Conservation (phyloP, 78 protist genomes). For the Dictyostelium brefeldianum region DNA sequence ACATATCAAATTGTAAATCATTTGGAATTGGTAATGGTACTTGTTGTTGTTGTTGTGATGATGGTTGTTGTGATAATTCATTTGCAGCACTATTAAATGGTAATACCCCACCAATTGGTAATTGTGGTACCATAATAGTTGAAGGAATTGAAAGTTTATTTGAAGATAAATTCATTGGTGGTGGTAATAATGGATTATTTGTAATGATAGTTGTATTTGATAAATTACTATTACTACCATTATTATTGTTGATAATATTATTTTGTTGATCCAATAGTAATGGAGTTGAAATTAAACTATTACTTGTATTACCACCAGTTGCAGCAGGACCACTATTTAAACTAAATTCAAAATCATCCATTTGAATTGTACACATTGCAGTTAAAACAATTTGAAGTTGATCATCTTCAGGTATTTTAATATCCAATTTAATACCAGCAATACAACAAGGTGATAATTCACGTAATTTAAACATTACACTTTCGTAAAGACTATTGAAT, state of each 20-base stretch:
- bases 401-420: slow-evolving; percentile 77
- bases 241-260: background rate
- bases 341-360: background rate
- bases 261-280: slow-evolving; percentile 9
- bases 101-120: background rate
- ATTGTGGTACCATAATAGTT: slow-evolving; percentile 27
- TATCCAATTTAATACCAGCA: slow-evolving; percentile 54
- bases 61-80: background rate
- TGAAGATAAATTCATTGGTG: slow-evolving; percentile 34
- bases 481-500: slow-evolving; percentile 67
- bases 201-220: background rate
- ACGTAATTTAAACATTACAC: slow-evolving; percentile 79
- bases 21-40: background rate
- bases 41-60: background rate
- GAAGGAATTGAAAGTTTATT: slow-evolving; percentile 40
- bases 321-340: background rate
- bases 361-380: slow-evolving; percentile 69
- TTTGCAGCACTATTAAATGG: background rate
- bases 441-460: slow-evolving; percentile 53
- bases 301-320: too few species aligned
- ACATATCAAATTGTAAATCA: slow-evolving; percentile 73
- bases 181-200: slow-evolving; percentile 23
- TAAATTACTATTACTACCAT: background rate
- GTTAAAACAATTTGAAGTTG: slow-evolving; percentile 73
- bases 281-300: background rate